A percentile compares a stretch with the other conserved stretches of the same genome.
phyloP scores from a whole-genome alignment of 257 asterid species.

The Penstemon eatonii region DNA sequence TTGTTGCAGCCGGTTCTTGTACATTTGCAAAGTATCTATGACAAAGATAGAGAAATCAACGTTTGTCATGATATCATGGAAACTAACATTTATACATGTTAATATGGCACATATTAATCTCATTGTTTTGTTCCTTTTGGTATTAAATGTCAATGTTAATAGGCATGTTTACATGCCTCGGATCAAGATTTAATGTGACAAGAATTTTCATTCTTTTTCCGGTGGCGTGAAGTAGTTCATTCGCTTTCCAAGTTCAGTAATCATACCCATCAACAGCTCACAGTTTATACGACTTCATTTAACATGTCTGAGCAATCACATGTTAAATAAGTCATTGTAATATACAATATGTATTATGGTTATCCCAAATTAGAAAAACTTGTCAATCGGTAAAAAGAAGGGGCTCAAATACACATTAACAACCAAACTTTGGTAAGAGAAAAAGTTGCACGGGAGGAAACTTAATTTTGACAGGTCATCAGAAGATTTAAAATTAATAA shows the following conservation, averaged over 20 bases:
- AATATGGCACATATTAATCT: neutral
- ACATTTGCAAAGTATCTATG: conserved; percentile 50
- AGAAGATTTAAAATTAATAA: conserved; percentile 11
- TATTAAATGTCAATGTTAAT: conserved; percentile 6
- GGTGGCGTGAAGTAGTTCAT: neutral
- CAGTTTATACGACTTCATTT: conserved; percentile 6
- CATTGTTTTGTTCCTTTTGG: neutral
- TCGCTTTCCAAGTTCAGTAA: neutral
- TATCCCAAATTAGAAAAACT: neutral
- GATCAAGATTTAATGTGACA: neutral
- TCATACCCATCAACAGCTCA: neutral
- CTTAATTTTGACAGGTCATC: neutral
- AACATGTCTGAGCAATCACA: neutral
- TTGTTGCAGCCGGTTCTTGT: conserved; percentile 68
- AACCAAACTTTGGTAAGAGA: neutral
- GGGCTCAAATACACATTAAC: neutral
- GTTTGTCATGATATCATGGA: neutral
- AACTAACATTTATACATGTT: too few species aligned
- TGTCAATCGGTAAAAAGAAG: neutral
- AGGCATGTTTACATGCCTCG: neutral
- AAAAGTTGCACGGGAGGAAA: neutral
- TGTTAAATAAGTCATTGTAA: neutral
- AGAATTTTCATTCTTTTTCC: neutral
- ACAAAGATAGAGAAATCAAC: neutral
- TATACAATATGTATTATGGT: neutral